Base-by-base conservation (phyloP, 768 basidiomycete genomes). In the Lepiota subincarnata region DNA sequence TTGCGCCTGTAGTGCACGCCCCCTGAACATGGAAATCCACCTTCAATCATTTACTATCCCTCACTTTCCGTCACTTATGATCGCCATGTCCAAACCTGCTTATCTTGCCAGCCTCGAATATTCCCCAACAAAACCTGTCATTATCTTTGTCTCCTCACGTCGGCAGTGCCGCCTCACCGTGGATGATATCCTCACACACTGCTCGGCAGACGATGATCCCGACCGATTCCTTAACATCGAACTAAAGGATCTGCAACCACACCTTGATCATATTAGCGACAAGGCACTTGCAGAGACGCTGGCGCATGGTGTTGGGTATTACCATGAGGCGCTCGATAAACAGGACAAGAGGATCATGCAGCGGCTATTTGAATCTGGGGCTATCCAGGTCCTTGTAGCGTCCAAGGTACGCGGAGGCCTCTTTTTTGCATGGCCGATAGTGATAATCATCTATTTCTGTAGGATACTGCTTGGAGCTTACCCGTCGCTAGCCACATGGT, bases 1-100 rank as follows among this genome's bases (percentile, higher is more conserved):
- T 31, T 37, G 19, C 34, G 38, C 19, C 18, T 45, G 37, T 59
- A 92, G 92, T 60, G 93, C 95, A 13, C 91, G 96, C n/a, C 94
- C 96, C 2, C 73, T 98, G 10, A 94, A 97, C 59, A 89, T 99
- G 85, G 93, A 98, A 55, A 94, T 99, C 44, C 95, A 98, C 64
- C 73, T 99, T 6, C 97, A 99, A 64, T 93, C 90, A 38, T 99
- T 97, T 75, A 82, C 82, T 22, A 91, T 94, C 42, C 92, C 94
- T n/a, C 97, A 98, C 64, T 97, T 96, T 83, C 94, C 97, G 0
- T 97, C 94, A 0, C 75, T 99, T 38, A 98, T 99, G 96, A 92
- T 98, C 55, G 82, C 94, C 41, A 98, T 99, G 97, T 94, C 95
- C 7, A 98, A 98, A 66, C 97, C 97, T 0, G 91, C 96, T 0